Base-by-base conservation (phyloP, 1,284 basidiomycete genomes). In the Mycena citricolor region DNA sequence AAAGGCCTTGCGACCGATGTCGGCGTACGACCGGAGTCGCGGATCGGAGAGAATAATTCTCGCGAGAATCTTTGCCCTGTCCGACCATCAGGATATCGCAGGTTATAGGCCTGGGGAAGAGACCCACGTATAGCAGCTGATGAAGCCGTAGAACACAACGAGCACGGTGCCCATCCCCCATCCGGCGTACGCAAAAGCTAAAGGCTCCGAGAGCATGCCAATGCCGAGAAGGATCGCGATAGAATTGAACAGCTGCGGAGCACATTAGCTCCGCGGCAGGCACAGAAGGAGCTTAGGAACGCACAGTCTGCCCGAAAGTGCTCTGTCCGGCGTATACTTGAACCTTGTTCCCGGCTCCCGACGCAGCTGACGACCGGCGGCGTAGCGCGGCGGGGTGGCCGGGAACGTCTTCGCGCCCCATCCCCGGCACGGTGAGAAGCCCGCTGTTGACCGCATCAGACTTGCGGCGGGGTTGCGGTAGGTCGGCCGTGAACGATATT, bases 1-100 rank as follows among this genome's bases (percentile, higher is more conserved):
- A 62, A 94, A 94, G 1, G 91, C 91, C 58, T 87, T 90, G 44
- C 80, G 77, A 20, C 90, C 90, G 49, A 95, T 90, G 60, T 97
- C 93, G 5, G 90, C 82, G 62, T 95, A 97, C 2, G 91, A 91
- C 23, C 79, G 75, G 38, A 94, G 61, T 10, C 73, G 74, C 3
- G 78, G 74, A 59, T 95, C 90, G 3, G 74, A 67, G 12, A 81
- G 60, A 42, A 94, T 90, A 34, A 92, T 76, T 32, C 69, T 68
- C 2, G 90, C 89, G 10, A 95, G 77, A 26, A 93, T 78, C 64
- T 94, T 94, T 12, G 90, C 91, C 2, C 90, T 93, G 57, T 30
- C 31, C 14, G 14, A 21, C 12, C 39, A 24, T 26, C 25, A 20
- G 16, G 16, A n/a, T n/a, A n/a, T n/a, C n/a, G n/a, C n/a, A n/a